Evolutionary conservation across 306 rosid species (phyloP).

Genomic region (Prunus armeniaca): DNA sequence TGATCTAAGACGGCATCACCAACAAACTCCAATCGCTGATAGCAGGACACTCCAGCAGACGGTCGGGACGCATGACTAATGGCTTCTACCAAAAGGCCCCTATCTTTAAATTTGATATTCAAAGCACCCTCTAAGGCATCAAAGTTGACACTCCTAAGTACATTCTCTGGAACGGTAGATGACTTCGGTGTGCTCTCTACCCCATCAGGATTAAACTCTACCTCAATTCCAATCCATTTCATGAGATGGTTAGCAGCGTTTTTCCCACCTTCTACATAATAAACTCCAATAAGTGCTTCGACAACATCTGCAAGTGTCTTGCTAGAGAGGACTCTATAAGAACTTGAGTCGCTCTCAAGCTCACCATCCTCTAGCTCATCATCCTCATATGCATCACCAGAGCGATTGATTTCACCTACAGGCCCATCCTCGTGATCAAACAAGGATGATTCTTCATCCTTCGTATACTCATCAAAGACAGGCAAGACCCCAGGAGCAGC

Average conservation of each 20-base stretch:
- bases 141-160: conserved; percentile 74
- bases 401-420: conserved; percentile 28
- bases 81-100: conserved; percentile 83
- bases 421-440: conserved; percentile 61
- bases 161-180: conserved; percentile 63
- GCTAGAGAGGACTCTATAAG: conserved; percentile 94
- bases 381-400: conserved; percentile 43
- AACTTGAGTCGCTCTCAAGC: conserved; percentile 89
- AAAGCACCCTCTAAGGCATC: conserved; percentile 74
- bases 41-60: conserved; percentile 95
- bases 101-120: conserved; percentile 62
- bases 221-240: conserved; percentile 95
- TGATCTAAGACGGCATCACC: conserved; percentile 98
- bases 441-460: conserved; percentile 80
- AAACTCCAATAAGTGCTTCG: conserved; percentile 92
- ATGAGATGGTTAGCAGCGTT: conserved; percentile 87
- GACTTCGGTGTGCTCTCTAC: conserved; percentile 51
- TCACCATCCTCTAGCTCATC: conserved; percentile 93
- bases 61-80: conserved; percentile 98
- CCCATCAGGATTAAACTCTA: conserved; percentile 78
- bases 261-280: conserved; percentile 93
- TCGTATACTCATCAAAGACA: conserved; percentile 83
- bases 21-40: conserved; percentile 96
- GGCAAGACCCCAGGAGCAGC: conserved; percentile 99
- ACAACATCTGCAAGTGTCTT: conserved; percentile 99